phyloP scores from a whole-genome alignment of 1,284 basidiomycete species.

The Butyriboletus appendiculatus region DNA sequence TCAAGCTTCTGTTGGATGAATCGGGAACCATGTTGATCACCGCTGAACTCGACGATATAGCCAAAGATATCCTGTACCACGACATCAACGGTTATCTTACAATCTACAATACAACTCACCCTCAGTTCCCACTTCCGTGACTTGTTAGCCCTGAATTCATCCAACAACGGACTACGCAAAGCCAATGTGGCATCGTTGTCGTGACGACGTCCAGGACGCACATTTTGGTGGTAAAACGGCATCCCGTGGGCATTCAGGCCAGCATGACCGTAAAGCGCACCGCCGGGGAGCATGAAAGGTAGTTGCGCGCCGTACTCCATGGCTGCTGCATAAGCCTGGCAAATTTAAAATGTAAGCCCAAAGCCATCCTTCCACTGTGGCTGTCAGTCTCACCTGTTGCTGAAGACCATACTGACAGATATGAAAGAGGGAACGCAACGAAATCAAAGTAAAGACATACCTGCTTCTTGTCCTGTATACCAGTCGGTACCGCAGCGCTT shows the following conservation, averaged over 20 bases:
- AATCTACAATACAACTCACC: constrained; percentile 44
- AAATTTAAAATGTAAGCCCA: constrained; percentile 44
- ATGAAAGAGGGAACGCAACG: constrained; percentile 11
- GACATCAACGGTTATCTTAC: constrained; percentile 6
- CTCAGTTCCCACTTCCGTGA: constrained; percentile 78
- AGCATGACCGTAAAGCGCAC: constrained; percentile 42
- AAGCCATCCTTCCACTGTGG: constrained; percentile 42
- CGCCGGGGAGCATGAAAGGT: constrained; percentile 47
- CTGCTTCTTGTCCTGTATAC: constrained; percentile 62
- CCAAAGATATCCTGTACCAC: constrained; percentile 77
- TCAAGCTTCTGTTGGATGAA: constrained; percentile 89
- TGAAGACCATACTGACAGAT: constrained; percentile 48
- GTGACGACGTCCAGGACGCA: constrained; percentile 45
- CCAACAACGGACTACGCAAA: constrained; percentile 70
- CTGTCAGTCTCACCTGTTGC: constrained; percentile 43
- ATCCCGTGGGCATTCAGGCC: constrained; percentile 34
- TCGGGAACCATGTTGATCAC: constrained; percentile 92
- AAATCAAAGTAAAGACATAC: constrained; percentile 37
- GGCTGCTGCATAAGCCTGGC: constrained; percentile 43
- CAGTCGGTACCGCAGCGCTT: constrained; percentile 41
- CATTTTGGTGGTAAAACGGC: constrained; percentile 42
- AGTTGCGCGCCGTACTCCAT: constrained; percentile 52
- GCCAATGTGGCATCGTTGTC: constrained; percentile 38
- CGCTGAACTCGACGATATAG: constrained; percentile 89
- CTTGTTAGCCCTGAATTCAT: constrained; percentile 86